Evolutionary conservation across 106 monocot genomes (phyloP).

Genomic region (Platanthera guangdongensis): DNA sequence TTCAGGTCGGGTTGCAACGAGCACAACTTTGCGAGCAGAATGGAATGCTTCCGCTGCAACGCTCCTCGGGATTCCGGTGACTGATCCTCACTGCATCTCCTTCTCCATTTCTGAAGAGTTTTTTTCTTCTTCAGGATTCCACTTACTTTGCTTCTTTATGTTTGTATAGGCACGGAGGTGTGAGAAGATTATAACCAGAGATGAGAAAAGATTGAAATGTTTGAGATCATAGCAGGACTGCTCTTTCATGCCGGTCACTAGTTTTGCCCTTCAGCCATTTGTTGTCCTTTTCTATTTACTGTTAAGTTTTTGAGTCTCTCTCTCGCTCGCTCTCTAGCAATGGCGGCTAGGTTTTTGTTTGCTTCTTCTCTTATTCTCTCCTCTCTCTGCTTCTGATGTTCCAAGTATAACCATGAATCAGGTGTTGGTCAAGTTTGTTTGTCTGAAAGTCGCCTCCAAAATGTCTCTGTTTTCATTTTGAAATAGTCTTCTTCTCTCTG

Average conservation of each 20-base stretch:
- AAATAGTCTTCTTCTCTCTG: background rate
- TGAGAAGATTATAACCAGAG: slow-evolving; percentile 6
- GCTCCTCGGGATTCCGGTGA: slow-evolving; percentile 62
- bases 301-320: background rate
- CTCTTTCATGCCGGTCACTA: background rate
- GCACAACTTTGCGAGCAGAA: slow-evolving; percentile 82
- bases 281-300: background rate
- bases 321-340: background rate
- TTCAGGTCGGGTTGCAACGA: slow-evolving; percentile 67
- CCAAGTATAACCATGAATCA: no score
- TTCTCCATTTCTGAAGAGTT: background rate
- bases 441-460: background rate
- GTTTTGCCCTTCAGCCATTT: slow-evolving; percentile 2
- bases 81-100: background rate
- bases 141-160: background rate
- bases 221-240: background rate
- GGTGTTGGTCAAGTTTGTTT: no score
- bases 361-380: slow-evolving; percentile 1
- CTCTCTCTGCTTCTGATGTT: background rate
- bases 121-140: background rate
- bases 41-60: slow-evolving; percentile 72
- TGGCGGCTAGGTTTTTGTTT: slow-evolving; percentile 3
- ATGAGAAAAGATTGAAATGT: background rate
- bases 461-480: background rate
- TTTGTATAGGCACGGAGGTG: slow-evolving; percentile 5